Conservation (phyloP, 257 asterid species). For the Scutellaria minor region DNA sequence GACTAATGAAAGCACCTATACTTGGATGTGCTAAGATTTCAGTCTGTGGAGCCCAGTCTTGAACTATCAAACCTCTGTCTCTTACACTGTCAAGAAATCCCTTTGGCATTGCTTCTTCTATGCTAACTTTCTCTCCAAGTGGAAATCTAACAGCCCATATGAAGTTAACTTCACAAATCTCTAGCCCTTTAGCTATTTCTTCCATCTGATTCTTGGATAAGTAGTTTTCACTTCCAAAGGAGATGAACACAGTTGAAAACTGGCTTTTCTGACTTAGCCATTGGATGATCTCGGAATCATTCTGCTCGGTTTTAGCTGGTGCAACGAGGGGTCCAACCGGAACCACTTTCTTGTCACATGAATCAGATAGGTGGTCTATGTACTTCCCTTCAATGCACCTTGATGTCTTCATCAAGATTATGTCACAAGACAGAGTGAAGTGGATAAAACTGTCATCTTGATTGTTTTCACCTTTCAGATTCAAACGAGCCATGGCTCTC, state of each 20-base stretch:
- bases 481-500: background rate
- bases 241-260: conserved; percentile 45
- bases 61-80: conserved; percentile 41
- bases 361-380: conserved; percentile 43
- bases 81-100: conserved; percentile 48
- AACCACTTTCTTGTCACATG: conserved; percentile 29
- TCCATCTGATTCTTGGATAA: conserved; percentile 41
- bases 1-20: conserved; percentile 49
- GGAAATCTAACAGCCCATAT: conserved; percentile 55
- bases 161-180: conserved; percentile 42
- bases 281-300: conserved; percentile 32
- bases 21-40: conserved; percentile 40
- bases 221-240: conserved; percentile 57
- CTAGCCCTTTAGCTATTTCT: conserved; percentile 48
- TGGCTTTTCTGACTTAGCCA: conserved; percentile 40
- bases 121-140: conserved; percentile 11
- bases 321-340: conserved; percentile 45
- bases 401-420: conserved; percentile 44
- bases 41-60: conserved; percentile 56
- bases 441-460: conserved; percentile 19
- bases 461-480: background rate
- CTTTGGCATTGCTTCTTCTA: conserved; percentile 36
- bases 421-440: conserved; percentile 35
- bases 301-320: background rate
- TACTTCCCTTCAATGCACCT: conserved; percentile 45